These are phyloP conservation scores for Aegle marmelos DNA, from an alignment of 345 rosid genomes.

Conservation along the genomic window DNA sequence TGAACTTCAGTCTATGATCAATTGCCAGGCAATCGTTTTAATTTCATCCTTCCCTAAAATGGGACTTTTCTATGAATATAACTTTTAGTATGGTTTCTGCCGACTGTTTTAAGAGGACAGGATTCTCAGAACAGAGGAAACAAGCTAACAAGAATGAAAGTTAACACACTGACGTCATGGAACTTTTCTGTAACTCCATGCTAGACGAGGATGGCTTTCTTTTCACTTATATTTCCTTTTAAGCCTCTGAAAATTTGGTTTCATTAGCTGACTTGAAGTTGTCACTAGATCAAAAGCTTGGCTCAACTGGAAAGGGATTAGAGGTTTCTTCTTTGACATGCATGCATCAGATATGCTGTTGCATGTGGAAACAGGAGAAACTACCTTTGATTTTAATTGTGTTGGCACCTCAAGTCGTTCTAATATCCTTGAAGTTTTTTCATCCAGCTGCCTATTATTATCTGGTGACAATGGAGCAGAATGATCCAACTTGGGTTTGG, in stretches of 20 bases:
- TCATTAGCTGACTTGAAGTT: constrained; percentile 65
- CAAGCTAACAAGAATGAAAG: not conserved
- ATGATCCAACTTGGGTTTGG: constrained; percentile 37
- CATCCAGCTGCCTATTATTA: constrained; percentile 47
- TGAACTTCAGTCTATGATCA: not conserved
- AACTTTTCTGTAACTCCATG: constrained; percentile 2
- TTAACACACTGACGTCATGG: constrained; percentile 1
- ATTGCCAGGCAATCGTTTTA: not conserved
- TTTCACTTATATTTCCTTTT: constrained; percentile 52
- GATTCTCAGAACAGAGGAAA: not conserved
- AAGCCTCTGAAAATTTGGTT: constrained; percentile 69
- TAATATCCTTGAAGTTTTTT: constrained; percentile 67
- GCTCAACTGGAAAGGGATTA: constrained; percentile 47
- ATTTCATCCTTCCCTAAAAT: not conserved
- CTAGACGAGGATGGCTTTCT: not conserved
- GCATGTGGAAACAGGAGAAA: constrained; percentile 40
- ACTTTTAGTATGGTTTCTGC: not conserved
- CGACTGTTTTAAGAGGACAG: not conserved
- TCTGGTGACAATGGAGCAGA: constrained; percentile 38
- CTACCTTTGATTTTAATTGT: constrained; percentile 47
- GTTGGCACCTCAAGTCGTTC: constrained; percentile 83
- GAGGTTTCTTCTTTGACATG: constrained; percentile 44
- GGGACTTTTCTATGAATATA: not conserved
- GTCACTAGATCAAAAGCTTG: constrained; percentile 33
- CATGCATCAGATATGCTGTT: constrained; percentile 26